Conservation (phyloP, 1,284 basidiomycete species). For the Calocybe gambosa region DNA sequence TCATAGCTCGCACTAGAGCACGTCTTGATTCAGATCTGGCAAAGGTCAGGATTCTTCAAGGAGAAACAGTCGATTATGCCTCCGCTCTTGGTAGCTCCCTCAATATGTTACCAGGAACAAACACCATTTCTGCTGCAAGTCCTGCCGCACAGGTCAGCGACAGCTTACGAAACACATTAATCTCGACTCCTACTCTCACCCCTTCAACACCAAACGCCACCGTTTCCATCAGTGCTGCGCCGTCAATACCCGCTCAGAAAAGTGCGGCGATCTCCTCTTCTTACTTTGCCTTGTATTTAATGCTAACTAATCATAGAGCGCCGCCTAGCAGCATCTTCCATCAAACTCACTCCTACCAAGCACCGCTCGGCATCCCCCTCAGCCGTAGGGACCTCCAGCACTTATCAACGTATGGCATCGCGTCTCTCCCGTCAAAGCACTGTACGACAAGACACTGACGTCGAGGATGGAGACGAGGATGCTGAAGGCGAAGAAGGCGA, state of each 20-base stretch:
- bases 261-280: conserved; percentile 21
- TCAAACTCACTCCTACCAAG: conserved; percentile 34
- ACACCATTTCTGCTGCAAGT: conserved; percentile 28
- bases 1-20: conserved; percentile 47
- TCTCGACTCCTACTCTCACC: conserved; percentile 22
- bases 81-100: conserved; percentile 14
- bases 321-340: conserved; percentile 29
- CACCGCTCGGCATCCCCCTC: conserved; percentile 36
- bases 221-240: conserved; percentile 17
- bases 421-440: conserved; percentile 35
- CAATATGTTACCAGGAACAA: conserved; percentile 5
- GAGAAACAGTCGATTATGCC: conserved; percentile 36
- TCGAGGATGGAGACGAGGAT: conserved; percentile 24
- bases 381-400: conserved; percentile 21
- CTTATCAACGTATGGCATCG: conserved; percentile 29
- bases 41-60: conserved; percentile 51
- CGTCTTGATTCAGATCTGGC: conserved; percentile 52
- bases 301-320: conserved; percentile 26
- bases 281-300: not conserved
- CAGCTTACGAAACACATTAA: conserved; percentile 40
- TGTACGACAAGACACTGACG: conserved; percentile 20
- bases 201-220: conserved; percentile 17
- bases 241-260: conserved; percentile 26
- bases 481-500: conserved; percentile 33
- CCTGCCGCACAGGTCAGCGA: conserved; percentile 44